Conservation (phyloP, 1,139 yeast species). For the Nakaseomyces sp. region DNA sequence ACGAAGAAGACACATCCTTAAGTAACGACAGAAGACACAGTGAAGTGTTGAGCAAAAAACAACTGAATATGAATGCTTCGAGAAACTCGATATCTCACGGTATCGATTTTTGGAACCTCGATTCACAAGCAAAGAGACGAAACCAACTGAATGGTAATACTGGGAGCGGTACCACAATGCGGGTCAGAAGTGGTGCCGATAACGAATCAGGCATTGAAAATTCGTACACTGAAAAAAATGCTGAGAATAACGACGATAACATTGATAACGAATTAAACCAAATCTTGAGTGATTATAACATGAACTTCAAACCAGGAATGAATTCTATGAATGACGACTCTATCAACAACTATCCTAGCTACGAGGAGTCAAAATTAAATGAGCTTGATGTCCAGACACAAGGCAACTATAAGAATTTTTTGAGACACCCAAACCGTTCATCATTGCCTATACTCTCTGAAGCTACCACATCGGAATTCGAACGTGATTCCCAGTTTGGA, state of each 20-base stretch:
- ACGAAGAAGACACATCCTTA: background rate
- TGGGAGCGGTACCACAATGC: conserved; percentile 3
- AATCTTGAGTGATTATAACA: conserved; percentile 23
- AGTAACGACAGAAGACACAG: conserved; percentile 19
- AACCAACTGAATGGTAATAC: conserved; percentile 4
- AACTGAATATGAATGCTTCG: conserved; percentile 7
- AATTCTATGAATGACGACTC: background rate
- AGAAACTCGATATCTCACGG: conserved; percentile 28
- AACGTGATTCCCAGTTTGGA: background rate
- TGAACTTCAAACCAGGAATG: conserved; percentile 15
- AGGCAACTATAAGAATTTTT: background rate
- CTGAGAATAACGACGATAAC: conserved; percentile 6
- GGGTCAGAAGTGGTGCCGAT: conserved; percentile 1
- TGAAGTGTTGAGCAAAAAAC: conserved; percentile 14
- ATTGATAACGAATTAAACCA: conserved; percentile 22
- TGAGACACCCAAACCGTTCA: background rate
- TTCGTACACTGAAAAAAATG: background rate
- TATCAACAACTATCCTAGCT: background rate
- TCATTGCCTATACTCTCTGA: conserved; percentile 4
- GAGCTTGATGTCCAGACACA: background rate
- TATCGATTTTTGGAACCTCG: conserved; percentile 26
- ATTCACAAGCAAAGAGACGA: conserved; percentile 4
- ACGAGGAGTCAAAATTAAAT: background rate
- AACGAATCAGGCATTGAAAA: conserved; percentile 7
- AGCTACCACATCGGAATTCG: background rate